These are phyloP conservation scores for Zelopaecilomyces penicillatus DNA, from an alignment of 2,329 filamentous ascomycete species.

Conservation along the genomic window DNA sequence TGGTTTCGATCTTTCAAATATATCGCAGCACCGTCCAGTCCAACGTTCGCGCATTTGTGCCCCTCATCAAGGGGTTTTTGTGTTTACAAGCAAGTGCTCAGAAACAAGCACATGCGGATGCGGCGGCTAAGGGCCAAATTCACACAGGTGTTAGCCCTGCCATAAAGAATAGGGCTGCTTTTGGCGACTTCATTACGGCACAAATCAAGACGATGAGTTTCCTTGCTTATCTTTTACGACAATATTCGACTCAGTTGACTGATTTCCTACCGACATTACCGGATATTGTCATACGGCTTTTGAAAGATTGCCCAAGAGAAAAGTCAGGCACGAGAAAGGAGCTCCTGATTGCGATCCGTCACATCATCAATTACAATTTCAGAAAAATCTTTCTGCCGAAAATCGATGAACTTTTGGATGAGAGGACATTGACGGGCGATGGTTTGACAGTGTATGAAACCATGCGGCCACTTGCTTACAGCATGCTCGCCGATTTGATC, in stretches of 20 bases:
- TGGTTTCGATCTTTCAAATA: conserved; percentile 95
- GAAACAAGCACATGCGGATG: conserved; percentile 82
- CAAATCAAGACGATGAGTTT: conserved; percentile 99
- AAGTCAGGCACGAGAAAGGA: conserved; percentile 93
- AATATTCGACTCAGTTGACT: conserved; percentile 76
- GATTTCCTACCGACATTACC: conserved; percentile 85
- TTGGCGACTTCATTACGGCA: conserved; percentile 94
- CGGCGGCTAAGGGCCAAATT: conserved; percentile 66
- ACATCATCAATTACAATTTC: conserved; percentile 99
- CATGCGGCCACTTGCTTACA: conserved; percentile 90
- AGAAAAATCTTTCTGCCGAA: conserved; percentile 88
- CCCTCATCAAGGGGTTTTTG: conserved; percentile 84
- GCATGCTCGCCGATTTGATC: conserved; percentile 96
- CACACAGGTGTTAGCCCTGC: conserved; percentile 90
- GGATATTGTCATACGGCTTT: conserved; percentile 77
- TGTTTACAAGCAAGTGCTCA: conserved; percentile 87
- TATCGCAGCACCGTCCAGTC: conserved; percentile 70
- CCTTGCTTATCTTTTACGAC: conserved; percentile 80
- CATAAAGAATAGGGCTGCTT: conserved; percentile 88
- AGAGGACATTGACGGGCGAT: conserved; percentile 89
- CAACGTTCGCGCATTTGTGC: conserved; percentile 88
- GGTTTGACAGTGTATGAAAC: conserved; percentile 95
- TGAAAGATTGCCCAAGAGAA: conserved; percentile 91
- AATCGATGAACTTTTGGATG: conserved; percentile 90
- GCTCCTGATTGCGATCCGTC: conserved; percentile 87